A percentile compares a stretch with the other conserved stretches of the same genome.
These are phyloP conservation scores for Sugiyamaella pinicola DNA, from an alignment of 1,139 yeast genomes.

Conservation along the genomic window DNA sequence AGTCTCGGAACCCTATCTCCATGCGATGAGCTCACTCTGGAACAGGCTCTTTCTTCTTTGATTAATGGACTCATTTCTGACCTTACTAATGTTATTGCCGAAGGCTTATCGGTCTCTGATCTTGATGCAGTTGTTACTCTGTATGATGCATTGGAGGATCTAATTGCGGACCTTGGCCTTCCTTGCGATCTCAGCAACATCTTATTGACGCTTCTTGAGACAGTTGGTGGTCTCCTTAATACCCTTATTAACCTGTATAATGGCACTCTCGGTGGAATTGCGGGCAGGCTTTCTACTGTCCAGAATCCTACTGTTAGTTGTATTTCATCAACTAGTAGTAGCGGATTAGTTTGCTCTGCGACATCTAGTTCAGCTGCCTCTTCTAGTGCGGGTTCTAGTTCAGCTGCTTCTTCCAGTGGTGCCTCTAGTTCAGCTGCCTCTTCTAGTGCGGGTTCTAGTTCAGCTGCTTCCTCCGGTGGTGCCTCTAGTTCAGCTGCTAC, in stretches of 20 bases:
- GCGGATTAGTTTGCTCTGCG: conserved; percentile 6
- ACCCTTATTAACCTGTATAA: conserved; percentile 5
- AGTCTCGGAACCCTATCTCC: conserved; percentile 16
- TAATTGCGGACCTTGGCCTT: conserved; percentile 6
- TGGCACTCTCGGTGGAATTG: conserved; percentile 6
- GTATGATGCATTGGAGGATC: conserved; percentile 3
- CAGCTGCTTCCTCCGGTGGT: background rate
- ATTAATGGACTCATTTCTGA: conserved; percentile 9
- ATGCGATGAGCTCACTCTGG: conserved; percentile 13
- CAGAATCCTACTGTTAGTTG: conserved; percentile 7
- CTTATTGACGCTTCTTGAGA: too few relatives aligned
- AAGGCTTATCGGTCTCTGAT: conserved; percentile 8
- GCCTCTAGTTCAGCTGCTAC: conserved; percentile 7
- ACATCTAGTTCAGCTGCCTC: background rate
- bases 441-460: background rate
- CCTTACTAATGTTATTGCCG: conserved; percentile 7
- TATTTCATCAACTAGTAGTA: background rate
- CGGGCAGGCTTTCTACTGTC: conserved; percentile 11
- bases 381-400: background rate
- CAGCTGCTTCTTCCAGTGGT: conserved; percentile 1
- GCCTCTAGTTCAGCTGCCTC: conserved; percentile 8
- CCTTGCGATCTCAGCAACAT: too few relatives aligned
- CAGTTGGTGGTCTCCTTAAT: too few relatives aligned
- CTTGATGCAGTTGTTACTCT: conserved; percentile 13
- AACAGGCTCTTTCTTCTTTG: conserved; percentile 7